phyloP scores from a whole-genome alignment of 108 stramenopile genomes.

The Bacterosira constricta region DNA sequence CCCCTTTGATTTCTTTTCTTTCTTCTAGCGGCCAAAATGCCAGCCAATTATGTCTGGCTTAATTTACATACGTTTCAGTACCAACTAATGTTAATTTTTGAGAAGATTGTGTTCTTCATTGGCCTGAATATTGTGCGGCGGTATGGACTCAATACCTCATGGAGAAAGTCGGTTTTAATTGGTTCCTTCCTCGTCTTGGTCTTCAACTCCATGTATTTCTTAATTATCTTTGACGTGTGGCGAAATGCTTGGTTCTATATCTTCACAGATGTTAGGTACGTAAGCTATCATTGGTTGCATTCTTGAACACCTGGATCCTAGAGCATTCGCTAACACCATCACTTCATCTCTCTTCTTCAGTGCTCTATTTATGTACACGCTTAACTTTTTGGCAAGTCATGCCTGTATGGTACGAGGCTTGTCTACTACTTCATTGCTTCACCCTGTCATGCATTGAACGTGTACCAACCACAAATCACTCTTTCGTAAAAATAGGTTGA shows the following conservation, averaged over 20 bases:
- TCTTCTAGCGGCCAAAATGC: constrained; percentile 32
- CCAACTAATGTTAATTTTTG: constrained; percentile 47
- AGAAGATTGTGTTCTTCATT: constrained; percentile 48
- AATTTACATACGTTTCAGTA: constrained; percentile 50
- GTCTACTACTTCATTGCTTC: not conserved
- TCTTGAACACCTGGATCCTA: not conserved
- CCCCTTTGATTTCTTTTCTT: not conserved
- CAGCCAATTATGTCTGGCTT: constrained; percentile 54
- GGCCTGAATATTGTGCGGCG: constrained; percentile 41
- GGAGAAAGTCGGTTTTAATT: constrained; percentile 40
- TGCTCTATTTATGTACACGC: constrained; percentile 49
- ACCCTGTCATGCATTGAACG: not conserved
- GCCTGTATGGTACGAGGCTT: too few species aligned
- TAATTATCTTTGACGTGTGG: constrained; percentile 46
- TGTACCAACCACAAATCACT: not conserved
- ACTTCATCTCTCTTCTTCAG: constrained; percentile 6
- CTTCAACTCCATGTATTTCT: constrained; percentile 42
- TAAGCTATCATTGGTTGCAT: not conserved
- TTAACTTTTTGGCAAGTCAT: constrained; percentile 46
- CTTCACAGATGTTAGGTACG: constrained; percentile 41
- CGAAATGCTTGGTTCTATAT: constrained; percentile 47
- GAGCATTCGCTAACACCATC: not conserved
- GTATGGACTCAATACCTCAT: constrained; percentile 41
- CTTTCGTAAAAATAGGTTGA: constrained; percentile 30
- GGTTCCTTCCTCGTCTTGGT: constrained; percentile 34